Conservation (phyloP, 257 asterid species). For the Cordia subcordata region DNA sequence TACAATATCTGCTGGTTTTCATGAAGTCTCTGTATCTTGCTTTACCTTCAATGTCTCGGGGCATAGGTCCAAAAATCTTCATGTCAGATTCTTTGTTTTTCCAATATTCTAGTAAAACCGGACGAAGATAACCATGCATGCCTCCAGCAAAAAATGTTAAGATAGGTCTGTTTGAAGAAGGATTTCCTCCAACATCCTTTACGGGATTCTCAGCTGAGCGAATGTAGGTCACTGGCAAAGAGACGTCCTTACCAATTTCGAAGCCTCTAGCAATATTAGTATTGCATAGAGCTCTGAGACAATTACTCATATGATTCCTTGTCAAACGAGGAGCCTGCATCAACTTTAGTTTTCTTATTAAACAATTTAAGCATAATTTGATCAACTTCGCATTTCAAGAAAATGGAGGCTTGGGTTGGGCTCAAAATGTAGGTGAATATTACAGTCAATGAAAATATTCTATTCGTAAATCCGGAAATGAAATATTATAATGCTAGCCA, state of each 20-base stretch:
- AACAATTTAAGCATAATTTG: background rate
- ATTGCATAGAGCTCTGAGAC: conserved; percentile 53
- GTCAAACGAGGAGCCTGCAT: conserved; percentile 50
- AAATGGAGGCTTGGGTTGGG: too few species aligned
- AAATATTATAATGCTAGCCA: background rate
- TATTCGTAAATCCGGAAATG: background rate
- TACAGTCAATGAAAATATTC: background rate
- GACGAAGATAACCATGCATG: conserved; percentile 62
- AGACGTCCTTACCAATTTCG: conserved; percentile 48
- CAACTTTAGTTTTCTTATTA: background rate
- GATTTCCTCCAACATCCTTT: conserved; percentile 43
- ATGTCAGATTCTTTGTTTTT: conserved; percentile 42
- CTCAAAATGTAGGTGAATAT: too few species aligned
- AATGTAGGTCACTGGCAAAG: conserved; percentile 53
- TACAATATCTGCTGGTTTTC: conserved; percentile 63
- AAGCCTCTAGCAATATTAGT: conserved; percentile 47
- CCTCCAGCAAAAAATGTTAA: conserved; percentile 68
- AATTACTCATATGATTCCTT: conserved; percentile 27
- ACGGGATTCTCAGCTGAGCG: conserved; percentile 43
- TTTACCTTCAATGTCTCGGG: conserved; percentile 48
- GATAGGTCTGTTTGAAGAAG: conserved; percentile 34
- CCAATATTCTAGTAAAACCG: conserved; percentile 48
- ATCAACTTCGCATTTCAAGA: too few species aligned
- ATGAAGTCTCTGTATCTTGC: conserved; percentile 46
- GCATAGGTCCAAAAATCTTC: conserved; percentile 51